Conservation (phyloP, 2,329 filamentous ascomycete species). For the Curvularia verruculosa region DNA sequence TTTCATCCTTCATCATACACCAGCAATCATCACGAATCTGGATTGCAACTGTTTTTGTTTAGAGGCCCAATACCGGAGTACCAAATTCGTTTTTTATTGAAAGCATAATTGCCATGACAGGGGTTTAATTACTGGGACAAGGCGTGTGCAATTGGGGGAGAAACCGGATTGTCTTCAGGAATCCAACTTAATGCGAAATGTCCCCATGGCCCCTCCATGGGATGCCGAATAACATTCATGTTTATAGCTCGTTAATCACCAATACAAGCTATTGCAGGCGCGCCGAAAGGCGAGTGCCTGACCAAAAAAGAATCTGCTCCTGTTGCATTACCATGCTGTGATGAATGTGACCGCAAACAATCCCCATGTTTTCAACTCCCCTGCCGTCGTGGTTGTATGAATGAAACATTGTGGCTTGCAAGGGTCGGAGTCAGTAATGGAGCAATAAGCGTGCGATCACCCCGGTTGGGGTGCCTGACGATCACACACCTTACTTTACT, state of each 20-base stretch:
- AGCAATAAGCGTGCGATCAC: not conserved
- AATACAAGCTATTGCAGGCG: not conserved
- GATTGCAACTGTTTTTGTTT: conserved; percentile 11
- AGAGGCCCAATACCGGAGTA: conserved; percentile 14
- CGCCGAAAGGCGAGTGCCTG: not conserved
- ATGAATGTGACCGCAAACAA: not conserved
- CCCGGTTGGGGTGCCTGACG: not conserved
- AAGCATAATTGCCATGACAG: conserved; percentile 11
- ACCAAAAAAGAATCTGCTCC: not conserved
- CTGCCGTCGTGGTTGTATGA: not conserved
- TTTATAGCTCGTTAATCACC: conserved; percentile 6
- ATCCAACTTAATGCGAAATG: conserved; percentile 8
- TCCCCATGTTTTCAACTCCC: not conserved
- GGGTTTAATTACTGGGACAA: conserved; percentile 8
- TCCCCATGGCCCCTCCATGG: not conserved
- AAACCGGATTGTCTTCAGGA: conserved; percentile 3
- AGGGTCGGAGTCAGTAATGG: not conserved
- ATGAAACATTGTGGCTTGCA: not conserved
- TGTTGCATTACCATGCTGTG: not conserved
- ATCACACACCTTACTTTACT: not conserved
- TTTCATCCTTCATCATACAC: conserved; percentile 11
- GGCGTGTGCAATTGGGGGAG: conserved; percentile 3
- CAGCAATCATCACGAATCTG: conserved; percentile 9
- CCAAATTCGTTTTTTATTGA: conserved; percentile 4
- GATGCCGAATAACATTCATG: conserved; percentile 2